Percentiles rank a stretch among this genome's conserved stretches.
These are phyloP conservation scores for Stagonosporopsis tanaceti DNA, from an alignment of 2,329 filamentous ascomycete genomes.

Conservation along the genomic window DNA sequence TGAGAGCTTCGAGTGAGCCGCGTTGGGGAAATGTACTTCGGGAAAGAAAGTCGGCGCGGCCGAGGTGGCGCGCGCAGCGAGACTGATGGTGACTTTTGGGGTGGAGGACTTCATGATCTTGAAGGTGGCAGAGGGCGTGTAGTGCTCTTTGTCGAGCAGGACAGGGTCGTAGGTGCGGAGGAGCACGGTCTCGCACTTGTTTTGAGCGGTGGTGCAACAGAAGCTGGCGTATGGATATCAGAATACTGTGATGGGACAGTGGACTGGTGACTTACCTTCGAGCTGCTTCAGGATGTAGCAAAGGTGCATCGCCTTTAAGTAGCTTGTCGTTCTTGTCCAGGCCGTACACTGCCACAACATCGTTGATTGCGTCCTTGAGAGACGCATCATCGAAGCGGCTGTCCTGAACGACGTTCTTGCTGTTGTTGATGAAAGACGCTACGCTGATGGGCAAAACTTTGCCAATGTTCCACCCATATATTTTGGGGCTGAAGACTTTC, in stretches of 20 bases:
- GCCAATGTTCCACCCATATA: constrained; percentile 11
- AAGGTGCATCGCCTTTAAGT: constrained; percentile 3
- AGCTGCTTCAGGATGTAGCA: background rate
- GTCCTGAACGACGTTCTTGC: constrained; percentile 10
- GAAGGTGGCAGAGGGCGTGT: background rate
- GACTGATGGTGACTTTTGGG: constrained; percentile 4
- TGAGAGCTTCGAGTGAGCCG: background rate
- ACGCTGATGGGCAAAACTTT: background rate
- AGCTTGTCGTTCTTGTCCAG: background rate
- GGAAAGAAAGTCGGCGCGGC: constrained; percentile 11
- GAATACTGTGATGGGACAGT: background rate
- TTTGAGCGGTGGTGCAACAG: constrained; percentile 9
- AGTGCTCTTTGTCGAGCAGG: background rate
- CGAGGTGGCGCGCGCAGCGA: constrained; percentile 2
- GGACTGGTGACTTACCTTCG: constrained; percentile 1
- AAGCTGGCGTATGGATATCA: background rate
- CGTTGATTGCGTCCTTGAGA: constrained; percentile 6
- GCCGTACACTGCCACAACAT: background rate
- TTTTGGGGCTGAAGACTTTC: constrained; percentile 10
- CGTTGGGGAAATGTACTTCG: constrained; percentile 3
- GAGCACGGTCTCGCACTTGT: constrained; percentile 3
- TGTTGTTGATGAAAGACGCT: constrained; percentile 9
- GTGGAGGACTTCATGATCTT: background rate
- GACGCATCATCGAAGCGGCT: constrained; percentile 3
- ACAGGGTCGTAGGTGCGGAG: constrained; percentile 2